phyloP scores from a whole-genome alignment of 345 rosid species.

The Microthlaspi erraticum region DNA sequence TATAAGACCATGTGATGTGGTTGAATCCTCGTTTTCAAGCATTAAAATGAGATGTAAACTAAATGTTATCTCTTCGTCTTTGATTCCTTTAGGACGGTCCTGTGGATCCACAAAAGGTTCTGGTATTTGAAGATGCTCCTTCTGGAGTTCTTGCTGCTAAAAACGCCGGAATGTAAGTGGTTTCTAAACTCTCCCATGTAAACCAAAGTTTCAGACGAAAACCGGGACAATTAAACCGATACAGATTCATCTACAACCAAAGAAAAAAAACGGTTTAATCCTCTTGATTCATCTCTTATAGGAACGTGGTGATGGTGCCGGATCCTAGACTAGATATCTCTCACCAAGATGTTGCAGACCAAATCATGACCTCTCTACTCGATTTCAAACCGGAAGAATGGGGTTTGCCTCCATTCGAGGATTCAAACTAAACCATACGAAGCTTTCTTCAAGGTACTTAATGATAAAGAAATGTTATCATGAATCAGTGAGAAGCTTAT shows the following conservation, averaged over 20 bases:
- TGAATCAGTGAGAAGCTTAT: slow-evolving; percentile 26
- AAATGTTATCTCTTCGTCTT: slow-evolving; percentile 6
- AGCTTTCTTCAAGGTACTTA: slow-evolving; percentile 21
- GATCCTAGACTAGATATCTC: slow-evolving; percentile 87
- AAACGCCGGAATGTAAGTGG: slow-evolving; percentile 88
- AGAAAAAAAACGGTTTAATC: not conserved
- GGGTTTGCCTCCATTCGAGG: slow-evolving; percentile 82
- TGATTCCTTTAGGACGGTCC: slow-evolving; percentile 63
- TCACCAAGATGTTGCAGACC: slow-evolving; percentile 68
- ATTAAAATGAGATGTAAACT: slow-evolving; percentile 11
- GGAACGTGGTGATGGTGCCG: slow-evolving; percentile 90
- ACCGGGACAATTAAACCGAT: not conserved
- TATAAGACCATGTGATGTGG: not conserved
- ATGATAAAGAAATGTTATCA: slow-evolving; percentile 14
- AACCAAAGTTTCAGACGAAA: slow-evolving; percentile 10
- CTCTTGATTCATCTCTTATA: slow-evolving; percentile 34
- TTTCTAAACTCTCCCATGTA: not conserved
- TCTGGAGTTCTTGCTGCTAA: slow-evolving; percentile 93
- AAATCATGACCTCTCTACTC: slow-evolving; percentile 65
- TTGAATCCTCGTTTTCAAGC: not conserved
- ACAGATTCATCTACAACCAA: not conserved
- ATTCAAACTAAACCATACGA: slow-evolving; percentile 26
- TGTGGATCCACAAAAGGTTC: slow-evolving; percentile 55
- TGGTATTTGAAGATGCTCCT: slow-evolving; percentile 98
- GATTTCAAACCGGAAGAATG: slow-evolving; percentile 75